These are phyloP conservation scores for Ustilago trichophora DNA, from an alignment of 1,284 basidiomycete genomes.

Conservation along the genomic window DNA sequence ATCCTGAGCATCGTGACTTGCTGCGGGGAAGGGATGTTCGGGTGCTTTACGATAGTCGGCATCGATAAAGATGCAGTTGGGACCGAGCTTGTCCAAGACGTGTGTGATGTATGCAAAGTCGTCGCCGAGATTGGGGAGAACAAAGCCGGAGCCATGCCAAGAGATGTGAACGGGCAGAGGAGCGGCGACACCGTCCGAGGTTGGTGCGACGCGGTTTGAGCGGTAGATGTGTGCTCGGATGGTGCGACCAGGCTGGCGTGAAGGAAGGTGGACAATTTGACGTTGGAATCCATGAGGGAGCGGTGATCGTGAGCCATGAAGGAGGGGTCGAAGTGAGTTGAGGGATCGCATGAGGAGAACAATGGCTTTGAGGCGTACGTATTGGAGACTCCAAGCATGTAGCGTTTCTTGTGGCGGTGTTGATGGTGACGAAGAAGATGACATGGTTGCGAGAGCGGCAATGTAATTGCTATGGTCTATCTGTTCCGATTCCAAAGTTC, in stretches of 20 bases:
- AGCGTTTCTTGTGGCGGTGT: slow-evolving; percentile 22
- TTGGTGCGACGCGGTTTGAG: slow-evolving; percentile 18
- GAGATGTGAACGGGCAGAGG: slow-evolving; percentile 39
- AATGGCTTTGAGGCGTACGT: slow-evolving; percentile 28
- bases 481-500: no score
- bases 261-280: slow-evolving; percentile 34
- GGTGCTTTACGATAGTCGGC: slow-evolving; percentile 63
- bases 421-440: not conserved
- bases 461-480: no score
- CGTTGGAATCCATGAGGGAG: slow-evolving; percentile 22
- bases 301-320: slow-evolving; percentile 8
- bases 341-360: slow-evolving; percentile 26
- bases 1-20: slow-evolving; percentile 48
- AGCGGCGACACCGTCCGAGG: slow-evolving; percentile 7
- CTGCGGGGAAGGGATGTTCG: slow-evolving; percentile 57
- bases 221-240: slow-evolving; percentile 49
- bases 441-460: not conserved
- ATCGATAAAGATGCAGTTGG: slow-evolving; percentile 45
- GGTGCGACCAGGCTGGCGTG: slow-evolving; percentile 37
- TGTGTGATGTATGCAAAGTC: slow-evolving; percentile 27
- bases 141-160: slow-evolving; percentile 42
- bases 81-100: slow-evolving; percentile 19
- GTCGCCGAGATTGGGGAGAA: slow-evolving; percentile 42
- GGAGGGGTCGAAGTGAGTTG: slow-evolving; percentile 8
- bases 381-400: slow-evolving; percentile 24